Evolutionary conservation across 768 basidiomycete genomes (phyloP), one percentile per base, ranked within the genome.

Genomic region (Auriscalpium vulgare): DNA sequence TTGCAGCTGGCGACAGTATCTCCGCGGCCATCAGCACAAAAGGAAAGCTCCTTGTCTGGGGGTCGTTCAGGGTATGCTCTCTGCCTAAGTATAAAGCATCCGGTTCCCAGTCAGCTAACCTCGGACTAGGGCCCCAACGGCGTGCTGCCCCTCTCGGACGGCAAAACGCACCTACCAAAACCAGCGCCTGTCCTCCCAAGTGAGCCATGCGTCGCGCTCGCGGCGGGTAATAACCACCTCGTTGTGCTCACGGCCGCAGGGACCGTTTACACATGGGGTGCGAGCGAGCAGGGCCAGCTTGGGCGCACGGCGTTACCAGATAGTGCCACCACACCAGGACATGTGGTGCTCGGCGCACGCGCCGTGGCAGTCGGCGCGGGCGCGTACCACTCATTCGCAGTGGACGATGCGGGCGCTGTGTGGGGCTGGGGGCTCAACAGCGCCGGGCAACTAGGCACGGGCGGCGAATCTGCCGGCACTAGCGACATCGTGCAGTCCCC

Each of bases 371-470:
- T 97, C 58, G 92, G 92, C 4, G 81, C 92, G 0, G 95, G 95
- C 8, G 78, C 79, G 51, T 91, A 84, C 70, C 88, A 90, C 64
- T 95, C 92, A 0, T 97, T 97, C 65, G 94, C 94, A 2, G 83
- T 97, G 55, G 87, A 93, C 67, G 81, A 87, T 51, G 72, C 76
- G 7, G 94, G 92, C 34, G 81, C 79, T 48, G 88, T 95, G 9
- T 97, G 87, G 85, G 92, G 83, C 11, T 97, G 95, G 95, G 95
- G 95, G n/a, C 75, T 94, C 57, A 97, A 98, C 69, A 91, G 75
- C 70, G 88, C 79, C 85, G 94, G 87, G 35, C 89, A 91, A 69
- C 82, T 82, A 1, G 89, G 88, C 36, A 84, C 86, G 0, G 76
- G 74, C 8, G 66, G 69, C 59, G 63, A 74, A 73, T 69, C 75